Evolutionary conservation across 2,329 filamentous ascomycete genomes (phyloP).

Genomic region (Lasiodiplodia hormozganensis): DNA sequence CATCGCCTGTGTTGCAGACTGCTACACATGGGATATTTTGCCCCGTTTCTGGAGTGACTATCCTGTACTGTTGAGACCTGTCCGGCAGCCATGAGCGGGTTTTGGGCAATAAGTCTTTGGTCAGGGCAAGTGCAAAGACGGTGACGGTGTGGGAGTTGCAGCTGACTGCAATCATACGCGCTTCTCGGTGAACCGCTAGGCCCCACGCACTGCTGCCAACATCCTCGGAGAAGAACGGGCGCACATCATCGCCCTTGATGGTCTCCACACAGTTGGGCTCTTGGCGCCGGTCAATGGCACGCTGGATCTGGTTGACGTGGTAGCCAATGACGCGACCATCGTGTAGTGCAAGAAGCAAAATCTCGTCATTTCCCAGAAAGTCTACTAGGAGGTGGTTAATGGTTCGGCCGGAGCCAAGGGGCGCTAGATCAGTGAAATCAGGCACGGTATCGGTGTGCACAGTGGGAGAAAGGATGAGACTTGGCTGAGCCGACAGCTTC

Average conservation of each 20-base stretch:
- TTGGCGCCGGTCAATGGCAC: constrained; percentile 33
- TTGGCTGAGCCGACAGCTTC: constrained; percentile 42
- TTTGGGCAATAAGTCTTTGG: constrained; percentile 32
- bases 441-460: constrained; percentile 44
- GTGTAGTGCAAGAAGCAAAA: constrained; percentile 61
- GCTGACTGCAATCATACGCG: constrained; percentile 85
- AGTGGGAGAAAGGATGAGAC: constrained; percentile 49
- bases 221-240: constrained; percentile 74
- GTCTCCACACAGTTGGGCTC: constrained; percentile 28
- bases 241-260: constrained; percentile 52
- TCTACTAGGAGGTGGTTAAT: constrained; percentile 55
- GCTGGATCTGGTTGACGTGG: constrained; percentile 40
- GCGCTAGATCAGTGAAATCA: constrained; percentile 31
- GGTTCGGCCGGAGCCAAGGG: constrained; percentile 37
- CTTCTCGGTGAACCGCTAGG: constrained; percentile 77
- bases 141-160: constrained; percentile 71
- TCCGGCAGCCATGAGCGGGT: constrained; percentile 3
- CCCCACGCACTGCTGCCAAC: constrained; percentile 88
- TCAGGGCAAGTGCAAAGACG: constrained; percentile 66
- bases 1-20: constrained; percentile 65
- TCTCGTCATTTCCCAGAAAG: constrained; percentile 54
- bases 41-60: constrained; percentile 24
- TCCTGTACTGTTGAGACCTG: constrained; percentile 10
- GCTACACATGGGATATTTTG: constrained; percentile 64
- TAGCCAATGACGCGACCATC: constrained; percentile 62